Percentiles rank a stretch among this genome's conserved stretches.
phyloP scores from a whole-genome alignment of 2,329 filamentous ascomycete species.

The Pseudogymnoascus verrucosus region DNA sequence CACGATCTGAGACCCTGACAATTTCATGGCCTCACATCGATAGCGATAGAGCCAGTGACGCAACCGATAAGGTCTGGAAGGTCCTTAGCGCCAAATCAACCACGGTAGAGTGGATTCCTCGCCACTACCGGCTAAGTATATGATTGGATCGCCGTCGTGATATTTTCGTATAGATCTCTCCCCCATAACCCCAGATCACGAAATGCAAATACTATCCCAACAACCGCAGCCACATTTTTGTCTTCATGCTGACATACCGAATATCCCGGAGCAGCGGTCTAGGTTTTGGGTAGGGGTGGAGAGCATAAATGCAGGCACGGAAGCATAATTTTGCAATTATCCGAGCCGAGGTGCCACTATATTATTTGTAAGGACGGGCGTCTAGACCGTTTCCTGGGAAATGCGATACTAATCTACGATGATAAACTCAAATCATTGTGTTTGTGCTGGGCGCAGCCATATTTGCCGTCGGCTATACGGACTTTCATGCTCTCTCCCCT shows the following conservation, averaged over 20 bases:
- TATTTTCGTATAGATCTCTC: neutral
- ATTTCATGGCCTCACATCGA: neutral
- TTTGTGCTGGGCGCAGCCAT: neutral
- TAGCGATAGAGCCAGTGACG: neutral
- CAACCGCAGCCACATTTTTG: neutral
- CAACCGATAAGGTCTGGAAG: conserved; percentile 6
- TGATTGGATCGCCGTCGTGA: neutral
- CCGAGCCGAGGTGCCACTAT: neutral
- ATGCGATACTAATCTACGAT: neutral
- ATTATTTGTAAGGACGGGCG: neutral
- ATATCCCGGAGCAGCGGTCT: neutral
- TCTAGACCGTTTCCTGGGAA: neutral
- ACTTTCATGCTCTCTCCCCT: neutral
- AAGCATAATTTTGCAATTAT: neutral
- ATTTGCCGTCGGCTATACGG: neutral
- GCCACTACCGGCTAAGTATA: too few relatives aligned
- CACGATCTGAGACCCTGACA: neutral
- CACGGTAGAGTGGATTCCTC: neutral
- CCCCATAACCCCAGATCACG: neutral
- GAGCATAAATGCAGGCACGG: neutral
- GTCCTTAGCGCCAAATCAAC: neutral
- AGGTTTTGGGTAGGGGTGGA: neutral
- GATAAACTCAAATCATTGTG: conserved; percentile 3
- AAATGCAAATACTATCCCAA: conserved; percentile 1
- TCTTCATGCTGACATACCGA: neutral